phyloP scores from a whole-genome alignment of 768 basidiomycete genomes.

The Lactarius sp. region DNA sequence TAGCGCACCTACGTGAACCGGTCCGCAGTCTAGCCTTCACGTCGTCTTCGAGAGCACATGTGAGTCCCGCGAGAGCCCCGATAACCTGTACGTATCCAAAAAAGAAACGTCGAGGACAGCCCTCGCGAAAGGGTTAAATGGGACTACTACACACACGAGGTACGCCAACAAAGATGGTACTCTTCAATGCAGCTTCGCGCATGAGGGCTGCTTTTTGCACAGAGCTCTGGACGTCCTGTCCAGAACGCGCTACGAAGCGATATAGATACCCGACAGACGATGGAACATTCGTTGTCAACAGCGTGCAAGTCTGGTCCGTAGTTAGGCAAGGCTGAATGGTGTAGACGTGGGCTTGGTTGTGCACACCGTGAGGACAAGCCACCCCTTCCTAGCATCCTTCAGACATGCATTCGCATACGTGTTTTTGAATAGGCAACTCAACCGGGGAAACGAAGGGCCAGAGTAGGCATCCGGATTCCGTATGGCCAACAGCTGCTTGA shows the following conservation, averaged over 20 bases:
- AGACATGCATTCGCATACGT: conserved; percentile 63
- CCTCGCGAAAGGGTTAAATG: not conserved
- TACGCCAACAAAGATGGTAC: conserved; percentile 83
- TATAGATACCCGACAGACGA: conserved; percentile 76
- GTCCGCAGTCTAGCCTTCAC: conserved; percentile 69
- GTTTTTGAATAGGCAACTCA: conserved; percentile 52
- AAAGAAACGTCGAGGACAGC: not conserved
- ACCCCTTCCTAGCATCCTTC: conserved; percentile 66
- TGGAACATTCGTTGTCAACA: conserved; percentile 79
- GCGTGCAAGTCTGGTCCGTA: conserved; percentile 61
- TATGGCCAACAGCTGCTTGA: conserved; percentile 70
- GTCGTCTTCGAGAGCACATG: conserved; percentile 74
- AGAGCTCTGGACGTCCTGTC: conserved; percentile 38
- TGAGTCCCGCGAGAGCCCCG: conserved; percentile 70
- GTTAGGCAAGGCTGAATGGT: not conserved
- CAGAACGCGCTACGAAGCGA: conserved; percentile 60
- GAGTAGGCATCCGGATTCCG: conserved; percentile 58
- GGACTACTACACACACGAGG: conserved; percentile 50
- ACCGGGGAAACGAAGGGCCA: conserved; percentile 48
- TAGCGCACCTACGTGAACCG: conserved; percentile 41
- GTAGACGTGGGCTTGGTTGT: conserved; percentile 9
- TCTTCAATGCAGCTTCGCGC: conserved; percentile 87
- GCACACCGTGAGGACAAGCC: conserved; percentile 74
- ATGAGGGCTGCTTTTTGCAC: conserved; percentile 76
- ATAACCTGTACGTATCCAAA: conserved; percentile 48